A percentile compares a stretch with the other conserved stretches of the same genome.
These are phyloP conservation scores for Pseudohalonectria lignicola DNA, from an alignment of 2,329 filamentous ascomycete species.

Conservation along the genomic window DNA sequence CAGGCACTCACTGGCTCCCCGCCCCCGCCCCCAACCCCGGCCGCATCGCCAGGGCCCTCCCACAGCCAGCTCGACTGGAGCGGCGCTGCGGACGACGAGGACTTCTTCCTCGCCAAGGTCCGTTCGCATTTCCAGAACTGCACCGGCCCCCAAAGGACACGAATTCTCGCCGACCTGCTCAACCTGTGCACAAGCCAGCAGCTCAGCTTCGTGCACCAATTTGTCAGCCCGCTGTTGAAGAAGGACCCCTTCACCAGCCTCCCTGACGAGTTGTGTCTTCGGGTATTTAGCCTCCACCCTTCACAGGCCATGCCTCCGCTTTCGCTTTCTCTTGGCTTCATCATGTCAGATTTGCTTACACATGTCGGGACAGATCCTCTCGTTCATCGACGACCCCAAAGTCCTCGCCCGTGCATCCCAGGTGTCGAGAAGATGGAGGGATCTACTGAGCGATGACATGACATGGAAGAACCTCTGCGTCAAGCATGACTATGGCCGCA, in stretches of 20 bases:
- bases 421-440: constrained; percentile 90
- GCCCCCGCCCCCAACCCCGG: constrained; percentile 54
- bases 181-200: constrained; percentile 93
- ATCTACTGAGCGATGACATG: constrained; percentile 89
- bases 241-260: constrained; percentile 92
- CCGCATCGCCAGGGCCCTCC: constrained; percentile 52
- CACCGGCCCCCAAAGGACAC: constrained; percentile 64
- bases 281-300: constrained; percentile 46
- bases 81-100: constrained; percentile 67
- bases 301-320: no score
- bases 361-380: constrained; percentile 56
- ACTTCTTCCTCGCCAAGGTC: constrained; percentile 70
- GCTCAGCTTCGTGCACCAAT: constrained; percentile 90
- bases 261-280: constrained; percentile 83
- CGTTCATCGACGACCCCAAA: constrained; percentile 94
- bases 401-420: constrained; percentile 88
- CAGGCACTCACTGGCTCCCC: constrained; percentile 50
- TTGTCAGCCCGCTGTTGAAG: constrained; percentile 86
- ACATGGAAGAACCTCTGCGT: constrained; percentile 97
- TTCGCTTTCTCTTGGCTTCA: not conserved
- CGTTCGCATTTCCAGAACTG: constrained; percentile 71
- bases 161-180: constrained; percentile 76
- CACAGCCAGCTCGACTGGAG: constrained; percentile 62
- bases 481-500: constrained; percentile 76
- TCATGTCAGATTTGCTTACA: constrained; percentile 2